A percentile compares a stretch with the other conserved stretches of the same genome.
These are phyloP conservation scores for Phytophthora quininea DNA, from an alignment of 352 stramenopile species.

Conservation along the genomic window DNA sequence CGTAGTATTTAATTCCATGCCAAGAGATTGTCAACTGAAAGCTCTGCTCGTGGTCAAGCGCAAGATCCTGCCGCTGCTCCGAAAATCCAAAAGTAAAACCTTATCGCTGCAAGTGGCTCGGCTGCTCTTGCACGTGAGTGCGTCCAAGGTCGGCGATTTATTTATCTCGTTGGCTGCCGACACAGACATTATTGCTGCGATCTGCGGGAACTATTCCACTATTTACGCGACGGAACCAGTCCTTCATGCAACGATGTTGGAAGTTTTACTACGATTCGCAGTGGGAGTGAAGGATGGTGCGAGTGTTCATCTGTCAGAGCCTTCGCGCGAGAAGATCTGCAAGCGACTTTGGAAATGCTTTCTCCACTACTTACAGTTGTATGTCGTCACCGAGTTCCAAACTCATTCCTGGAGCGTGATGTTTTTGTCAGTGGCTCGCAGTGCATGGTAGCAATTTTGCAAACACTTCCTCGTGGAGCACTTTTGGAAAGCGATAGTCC, in stretches of 20 bases:
- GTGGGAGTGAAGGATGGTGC: slow-evolving; percentile 15
- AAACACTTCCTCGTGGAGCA: slow-evolving; percentile 23
- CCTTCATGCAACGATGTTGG: slow-evolving; percentile 50
- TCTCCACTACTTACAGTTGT: slow-evolving; percentile 54
- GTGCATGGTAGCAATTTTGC: slow-evolving; percentile 45
- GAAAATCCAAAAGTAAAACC: slow-evolving; percentile 30
- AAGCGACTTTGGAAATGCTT: slow-evolving; percentile 45
- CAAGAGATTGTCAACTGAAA: slow-evolving; percentile 44
- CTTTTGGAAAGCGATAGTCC: slow-evolving; percentile 25
- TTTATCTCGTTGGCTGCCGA: slow-evolving; percentile 68
- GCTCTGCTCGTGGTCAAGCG: slow-evolving; percentile 59
- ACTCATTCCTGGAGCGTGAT: slow-evolving; percentile 55
- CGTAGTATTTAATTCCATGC: slow-evolving; percentile 42
- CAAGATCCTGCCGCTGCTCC: slow-evolving; percentile 53
- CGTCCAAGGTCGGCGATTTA: slow-evolving; percentile 49
- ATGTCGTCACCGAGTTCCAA: slow-evolving; percentile 56
- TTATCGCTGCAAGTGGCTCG: slow-evolving; percentile 51
- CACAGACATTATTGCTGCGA: slow-evolving; percentile 53
- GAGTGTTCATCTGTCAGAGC: slow-evolving; percentile 13
- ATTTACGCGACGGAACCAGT: slow-evolving; percentile 49
- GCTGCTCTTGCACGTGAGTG: slow-evolving; percentile 54
- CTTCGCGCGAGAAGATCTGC: slow-evolving; percentile 41
- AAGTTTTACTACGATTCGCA: slow-evolving; percentile 49
- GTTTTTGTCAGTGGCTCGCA: slow-evolving; percentile 43
- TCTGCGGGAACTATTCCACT: slow-evolving; percentile 51